phyloP scores from a whole-genome alignment of 768 basidiomycete genomes.

The Steccherinum ochraceum region DNA sequence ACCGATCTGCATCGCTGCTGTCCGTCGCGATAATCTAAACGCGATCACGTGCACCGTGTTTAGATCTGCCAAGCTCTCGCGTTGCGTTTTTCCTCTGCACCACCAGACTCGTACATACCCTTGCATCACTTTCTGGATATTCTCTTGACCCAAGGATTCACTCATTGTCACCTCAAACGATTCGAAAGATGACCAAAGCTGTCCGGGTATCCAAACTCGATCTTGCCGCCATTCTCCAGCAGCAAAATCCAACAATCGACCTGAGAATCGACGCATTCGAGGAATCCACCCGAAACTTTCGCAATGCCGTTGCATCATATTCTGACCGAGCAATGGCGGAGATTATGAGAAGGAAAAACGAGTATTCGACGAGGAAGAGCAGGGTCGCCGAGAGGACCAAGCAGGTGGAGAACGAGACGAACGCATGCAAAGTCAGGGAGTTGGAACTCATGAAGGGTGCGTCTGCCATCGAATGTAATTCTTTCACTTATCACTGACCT shows the following conservation, averaged over 20 bases:
- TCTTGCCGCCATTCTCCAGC: constrained; percentile 45
- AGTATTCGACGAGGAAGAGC: constrained; percentile 58
- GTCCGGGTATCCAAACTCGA: constrained; percentile 47
- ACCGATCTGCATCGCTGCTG: not conserved
- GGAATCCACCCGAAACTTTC: constrained; percentile 61
- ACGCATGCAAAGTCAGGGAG: constrained; percentile 71
- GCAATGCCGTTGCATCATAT: constrained; percentile 66
- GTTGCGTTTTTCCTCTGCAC: not conserved
- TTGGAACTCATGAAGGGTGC: constrained; percentile 74
- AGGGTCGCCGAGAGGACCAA: constrained; percentile 54
- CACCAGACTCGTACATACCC: not conserved
- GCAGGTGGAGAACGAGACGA: constrained; percentile 62
- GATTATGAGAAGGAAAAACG: constrained; percentile 60
- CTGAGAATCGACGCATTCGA: constrained; percentile 57
- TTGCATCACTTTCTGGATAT: not conserved
- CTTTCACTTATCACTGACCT: not conserved
- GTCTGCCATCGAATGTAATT: constrained; percentile 16
- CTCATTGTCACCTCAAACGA: not conserved
- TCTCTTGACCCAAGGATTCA: not conserved
- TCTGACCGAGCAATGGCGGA: constrained; percentile 64
- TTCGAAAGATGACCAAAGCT: constrained; percentile 1
- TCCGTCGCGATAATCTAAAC: not conserved
- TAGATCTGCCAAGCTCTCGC: not conserved
- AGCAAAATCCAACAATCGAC: constrained; percentile 58
- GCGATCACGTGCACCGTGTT: not conserved